These are phyloP conservation scores for Diaporthe sp. DNA, from an alignment of 2,329 filamentous ascomycete genomes.

Conservation along the genomic window DNA sequence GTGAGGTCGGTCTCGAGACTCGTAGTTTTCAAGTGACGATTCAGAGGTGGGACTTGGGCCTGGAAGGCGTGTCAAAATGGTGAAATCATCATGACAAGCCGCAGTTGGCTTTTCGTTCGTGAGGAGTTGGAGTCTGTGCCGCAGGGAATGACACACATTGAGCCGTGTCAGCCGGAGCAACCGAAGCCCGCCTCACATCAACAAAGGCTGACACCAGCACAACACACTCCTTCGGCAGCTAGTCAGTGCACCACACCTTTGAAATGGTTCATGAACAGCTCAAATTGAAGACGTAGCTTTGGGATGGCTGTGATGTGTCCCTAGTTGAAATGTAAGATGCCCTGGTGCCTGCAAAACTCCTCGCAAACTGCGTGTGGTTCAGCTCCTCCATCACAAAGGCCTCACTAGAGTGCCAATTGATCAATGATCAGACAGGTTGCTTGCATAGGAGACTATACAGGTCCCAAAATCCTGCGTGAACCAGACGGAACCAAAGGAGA, in stretches of 20 bases:
- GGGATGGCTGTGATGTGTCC: neutral
- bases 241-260: neutral
- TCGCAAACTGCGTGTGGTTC: neutral
- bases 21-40: neutral
- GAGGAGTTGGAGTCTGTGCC: neutral
- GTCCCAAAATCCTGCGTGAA: neutral
- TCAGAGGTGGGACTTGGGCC: too few relatives aligned
- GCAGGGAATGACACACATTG: neutral
- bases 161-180: conserved; percentile 11
- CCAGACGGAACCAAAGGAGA: neutral
- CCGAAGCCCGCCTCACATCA: neutral
- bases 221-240: neutral
- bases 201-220: neutral
- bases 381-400: too few relatives aligned
- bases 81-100: too few relatives aligned
- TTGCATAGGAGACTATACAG: neutral
- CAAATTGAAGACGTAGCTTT: neutral
- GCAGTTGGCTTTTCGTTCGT: neutral
- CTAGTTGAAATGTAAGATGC: neutral
- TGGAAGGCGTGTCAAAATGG: neutral
- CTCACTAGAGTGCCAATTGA: neutral
- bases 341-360: neutral
- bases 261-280: neutral
- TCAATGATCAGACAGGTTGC: neutral
- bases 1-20: too few relatives aligned